Conservation (phyloP, 1,139 yeast genomes). For the Arxiozyma bovina region DNA sequence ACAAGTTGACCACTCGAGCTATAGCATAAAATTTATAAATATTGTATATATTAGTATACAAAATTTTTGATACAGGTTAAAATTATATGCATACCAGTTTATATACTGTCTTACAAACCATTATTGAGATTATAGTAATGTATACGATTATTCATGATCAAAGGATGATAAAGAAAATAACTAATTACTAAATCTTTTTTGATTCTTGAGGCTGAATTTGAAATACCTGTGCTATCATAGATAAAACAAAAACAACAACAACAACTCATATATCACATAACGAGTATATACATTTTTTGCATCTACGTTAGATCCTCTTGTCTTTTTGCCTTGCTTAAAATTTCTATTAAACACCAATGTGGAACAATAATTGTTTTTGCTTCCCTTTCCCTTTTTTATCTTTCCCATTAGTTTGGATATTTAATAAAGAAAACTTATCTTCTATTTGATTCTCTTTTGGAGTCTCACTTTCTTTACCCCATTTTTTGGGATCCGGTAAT, state of each 20-base stretch:
- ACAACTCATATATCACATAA: neutral
- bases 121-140: neutral
- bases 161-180: neutral
- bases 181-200: too few species aligned
- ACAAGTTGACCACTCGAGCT: neutral
- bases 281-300: too few species aligned
- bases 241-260: too few species aligned
- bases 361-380: conserved; percentile 41
- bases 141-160: neutral
- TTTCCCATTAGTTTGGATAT: conserved; percentile 7
- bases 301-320: too few species aligned
- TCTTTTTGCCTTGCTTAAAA: too few species aligned
- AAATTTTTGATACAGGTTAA: neutral
- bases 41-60: too few species aligned
- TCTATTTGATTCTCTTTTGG: neutral
- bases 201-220: neutral
- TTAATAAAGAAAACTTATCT: conserved; percentile 2
- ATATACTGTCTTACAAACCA: neutral
- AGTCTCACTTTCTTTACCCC: conserved; percentile 20
- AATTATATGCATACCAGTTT: neutral
- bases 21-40: too few species aligned
- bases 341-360: conserved; percentile 32
- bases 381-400: conserved; percentile 31
- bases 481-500: conserved; percentile 27
- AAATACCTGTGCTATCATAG: neutral